These are phyloP conservation scores for Suhomyces yuchorum DNA, from an alignment of 1,139 yeast species.

Conservation along the genomic window DNA sequence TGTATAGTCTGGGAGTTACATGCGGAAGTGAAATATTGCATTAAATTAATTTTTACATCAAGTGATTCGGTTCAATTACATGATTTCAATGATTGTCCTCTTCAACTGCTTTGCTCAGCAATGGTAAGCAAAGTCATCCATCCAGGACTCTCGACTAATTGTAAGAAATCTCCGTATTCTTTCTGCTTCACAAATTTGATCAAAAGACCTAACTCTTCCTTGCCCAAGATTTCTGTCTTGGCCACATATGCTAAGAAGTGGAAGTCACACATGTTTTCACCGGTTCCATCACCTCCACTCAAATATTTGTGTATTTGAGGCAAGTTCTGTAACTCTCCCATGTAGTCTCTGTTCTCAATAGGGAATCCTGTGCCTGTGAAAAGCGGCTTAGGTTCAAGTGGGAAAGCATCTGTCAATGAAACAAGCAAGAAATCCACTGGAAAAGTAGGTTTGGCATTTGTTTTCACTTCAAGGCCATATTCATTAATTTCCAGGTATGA, in stretches of 20 bases:
- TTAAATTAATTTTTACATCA: no score
- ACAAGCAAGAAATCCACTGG: constrained; percentile 92
- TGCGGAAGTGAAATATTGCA: no score
- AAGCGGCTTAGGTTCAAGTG: constrained; percentile 57
- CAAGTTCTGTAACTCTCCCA: constrained; percentile 76
- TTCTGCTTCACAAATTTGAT: constrained; percentile 43
- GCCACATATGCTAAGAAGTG: constrained; percentile 67
- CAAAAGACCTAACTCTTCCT: constrained; percentile 52
- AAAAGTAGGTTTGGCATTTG: constrained; percentile 91
- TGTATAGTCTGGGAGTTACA: no score
- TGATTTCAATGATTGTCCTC: not conserved
- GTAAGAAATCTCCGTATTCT: constrained; percentile 47
- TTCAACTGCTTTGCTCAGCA: constrained; percentile 33
- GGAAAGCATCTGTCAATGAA: constrained; percentile 91
- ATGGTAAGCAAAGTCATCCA: constrained; percentile 77
- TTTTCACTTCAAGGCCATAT: constrained; percentile 82
- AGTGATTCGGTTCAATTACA: no score
- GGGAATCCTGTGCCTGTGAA: constrained; percentile 55
- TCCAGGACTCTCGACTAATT: constrained; percentile 65
- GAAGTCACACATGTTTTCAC: constrained; percentile 59
- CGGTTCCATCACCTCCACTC: constrained; percentile 41
- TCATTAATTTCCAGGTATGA: constrained; percentile 85
- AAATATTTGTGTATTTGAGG: constrained; percentile 44
- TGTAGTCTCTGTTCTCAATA: constrained; percentile 73
- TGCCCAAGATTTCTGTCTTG: constrained; percentile 53